Evolutionary conservation across 2,329 filamentous ascomycete genomes (phyloP), one percentile per base, ranked within the genome.

Genomic region (Verticillium nonalfalfae): DNA sequence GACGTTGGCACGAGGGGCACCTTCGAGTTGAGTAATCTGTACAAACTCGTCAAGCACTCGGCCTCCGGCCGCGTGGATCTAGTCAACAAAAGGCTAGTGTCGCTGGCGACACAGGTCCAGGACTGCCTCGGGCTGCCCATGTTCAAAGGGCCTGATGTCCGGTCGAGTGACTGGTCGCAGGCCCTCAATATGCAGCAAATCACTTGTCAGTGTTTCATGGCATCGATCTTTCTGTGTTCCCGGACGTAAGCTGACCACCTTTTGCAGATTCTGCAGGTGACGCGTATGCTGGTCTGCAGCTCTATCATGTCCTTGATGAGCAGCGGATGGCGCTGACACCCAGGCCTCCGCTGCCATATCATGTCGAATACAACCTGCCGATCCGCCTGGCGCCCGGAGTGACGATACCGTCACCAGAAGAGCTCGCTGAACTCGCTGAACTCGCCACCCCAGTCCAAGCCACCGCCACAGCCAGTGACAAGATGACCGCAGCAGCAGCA

Each of bases 11-110:
- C 87, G 1, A 81, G 79, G 58, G 90, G 90, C 0, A 77, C 91
- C 4, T 85, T 96, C 63, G 93, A 97, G 74, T 80, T 97, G 7
- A 94, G 90, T 71, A 90, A 96, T 70, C 75, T 97, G 31, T 89
- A 93, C 74, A 90, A 86, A 66, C 77, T 96, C 11, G 84, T 97
- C 65, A 92, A 87, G 63, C 88, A 86, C 70, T 85, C 84, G 0
- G 74, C 77, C 31, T 73, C 73, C 60, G 76, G 77, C 6, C 76
- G 85, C 40, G 81, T 78, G 4, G 71, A 79, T 2, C 72, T 81
- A 15, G 85, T 94, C 69, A 90, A 91, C 72, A 90, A 86, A 69
- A 80, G 72, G 58, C 75, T 86, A 6, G 87, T 94, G 10, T 79
- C 83, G 2, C 76, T 97, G 57, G 86, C 88, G 1, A 79, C 74